A percentile compares a stretch with the other conserved stretches of the same genome.
phyloP scores from a whole-genome alignment of 75 land plant species.

The Larix kaempferi region DNA sequence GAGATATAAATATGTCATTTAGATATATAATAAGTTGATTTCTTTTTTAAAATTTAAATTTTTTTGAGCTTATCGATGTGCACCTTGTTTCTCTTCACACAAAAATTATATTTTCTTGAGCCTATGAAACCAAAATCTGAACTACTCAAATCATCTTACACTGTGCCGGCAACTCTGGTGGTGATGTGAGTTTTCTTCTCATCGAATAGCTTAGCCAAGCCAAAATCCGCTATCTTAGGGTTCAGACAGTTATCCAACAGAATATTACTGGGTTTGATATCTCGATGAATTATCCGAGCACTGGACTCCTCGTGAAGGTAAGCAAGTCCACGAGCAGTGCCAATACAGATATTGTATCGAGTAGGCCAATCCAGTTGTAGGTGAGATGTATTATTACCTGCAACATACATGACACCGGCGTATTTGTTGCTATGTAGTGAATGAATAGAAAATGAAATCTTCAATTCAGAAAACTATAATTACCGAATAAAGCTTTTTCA shows the following conservation, averaged over 20 bases:
- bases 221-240: conserved; percentile 91
- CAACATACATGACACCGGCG: background rate
- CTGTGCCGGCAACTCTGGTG: conserved; percentile 88
- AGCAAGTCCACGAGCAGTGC: conserved; percentile 69
- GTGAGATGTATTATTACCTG: background rate
- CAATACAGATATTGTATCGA: conserved; percentile 52
- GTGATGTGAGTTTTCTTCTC: conserved; percentile 83
- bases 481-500: conserved; percentile 22
- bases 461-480: background rate
- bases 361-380: conserved; percentile 45
- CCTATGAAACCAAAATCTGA: background rate
- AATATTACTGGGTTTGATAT: conserved; percentile 89
- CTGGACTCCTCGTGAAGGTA: conserved; percentile 90
- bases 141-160: conserved; percentile 37
- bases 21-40: too few relatives aligned
- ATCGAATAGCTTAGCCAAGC: conserved; percentile 85
- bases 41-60: too few relatives aligned
- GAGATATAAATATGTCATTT: too few relatives aligned
- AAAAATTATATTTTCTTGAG: background rate
- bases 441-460: background rate
- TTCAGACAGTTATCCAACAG: conserved; percentile 65
- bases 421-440: background rate
- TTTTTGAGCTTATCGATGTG: too few relatives aligned
- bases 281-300: conserved; percentile 72
- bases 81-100: background rate